phyloP scores from a whole-genome alignment of 768 basidiomycete genomes.

The Leccinum variicolor region DNA sequence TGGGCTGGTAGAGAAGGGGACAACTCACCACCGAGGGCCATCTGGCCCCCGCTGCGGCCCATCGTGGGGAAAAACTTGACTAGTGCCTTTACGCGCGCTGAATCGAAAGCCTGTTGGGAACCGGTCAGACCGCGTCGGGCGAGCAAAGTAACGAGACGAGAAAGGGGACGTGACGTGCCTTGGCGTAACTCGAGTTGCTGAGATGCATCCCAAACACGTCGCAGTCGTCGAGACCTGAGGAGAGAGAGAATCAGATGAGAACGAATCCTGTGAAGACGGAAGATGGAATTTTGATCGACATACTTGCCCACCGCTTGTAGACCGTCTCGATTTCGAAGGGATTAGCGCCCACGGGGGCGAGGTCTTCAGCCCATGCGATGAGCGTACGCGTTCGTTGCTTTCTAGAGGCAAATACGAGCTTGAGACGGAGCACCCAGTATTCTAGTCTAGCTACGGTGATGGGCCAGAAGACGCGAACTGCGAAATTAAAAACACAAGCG shows the following conservation, averaged over 20 bases:
- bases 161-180: slow-evolving; percentile 37
- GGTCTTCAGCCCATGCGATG: slow-evolving; percentile 43
- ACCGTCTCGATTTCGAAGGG: slow-evolving; percentile 47
- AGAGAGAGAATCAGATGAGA: neutral
- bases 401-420: slow-evolving; percentile 37
- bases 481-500: neutral
- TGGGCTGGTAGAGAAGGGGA: neutral
- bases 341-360: slow-evolving; percentile 52
- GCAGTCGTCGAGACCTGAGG: slow-evolving; percentile 62
- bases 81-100: slow-evolving; percentile 46
- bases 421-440: slow-evolving; percentile 31
- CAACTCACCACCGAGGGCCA: slow-evolving; percentile 46
- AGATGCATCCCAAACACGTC: slow-evolving; percentile 68
- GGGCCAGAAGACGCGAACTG: slow-evolving; percentile 55
- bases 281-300: neutral
- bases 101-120: slow-evolving; percentile 39
- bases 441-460: slow-evolving; percentile 36
- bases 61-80: slow-evolving; percentile 54
- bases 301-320: slow-evolving; percentile 55
- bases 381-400: slow-evolving; percentile 31
- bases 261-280: neutral
- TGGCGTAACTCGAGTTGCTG: slow-evolving; percentile 80
- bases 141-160: neutral
- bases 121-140: neutral
- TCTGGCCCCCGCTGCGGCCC: slow-evolving; percentile 57